These are phyloP conservation scores for Suhomyces guaymorum DNA, from an alignment of 1,139 yeast species.

Conservation along the genomic window DNA sequence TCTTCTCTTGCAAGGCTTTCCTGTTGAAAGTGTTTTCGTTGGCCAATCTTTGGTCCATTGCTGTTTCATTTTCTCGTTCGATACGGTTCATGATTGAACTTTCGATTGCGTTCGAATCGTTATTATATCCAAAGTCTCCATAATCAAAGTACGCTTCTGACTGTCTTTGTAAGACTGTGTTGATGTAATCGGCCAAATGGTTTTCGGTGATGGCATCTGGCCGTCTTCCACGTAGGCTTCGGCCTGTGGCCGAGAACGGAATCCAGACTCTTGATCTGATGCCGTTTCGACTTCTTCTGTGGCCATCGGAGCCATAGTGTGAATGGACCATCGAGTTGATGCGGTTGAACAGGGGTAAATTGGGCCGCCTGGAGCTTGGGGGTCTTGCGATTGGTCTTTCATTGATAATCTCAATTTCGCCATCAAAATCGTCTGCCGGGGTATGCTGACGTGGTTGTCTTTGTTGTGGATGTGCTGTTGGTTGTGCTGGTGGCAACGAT, in stretches of 20 bases:
- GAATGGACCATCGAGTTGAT: constrained; percentile 8
- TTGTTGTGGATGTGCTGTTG: background rate
- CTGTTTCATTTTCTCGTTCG: constrained; percentile 43
- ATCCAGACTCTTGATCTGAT: constrained; percentile 3
- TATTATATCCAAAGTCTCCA: constrained; percentile 3
- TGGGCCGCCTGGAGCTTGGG: constrained; percentile 3
- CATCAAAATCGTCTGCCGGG: constrained; percentile 20
- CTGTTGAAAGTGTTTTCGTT: constrained; percentile 35
- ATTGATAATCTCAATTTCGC: constrained; percentile 31
- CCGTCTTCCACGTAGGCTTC: constrained; percentile 6
- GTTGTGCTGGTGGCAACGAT: background rate
- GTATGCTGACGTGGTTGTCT: background rate
- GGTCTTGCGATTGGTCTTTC: constrained; percentile 19
- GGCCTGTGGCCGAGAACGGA: constrained; percentile 9
- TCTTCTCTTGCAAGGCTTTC: constrained; percentile 32
- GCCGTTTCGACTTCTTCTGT: background rate
- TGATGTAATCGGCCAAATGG: constrained; percentile 7
- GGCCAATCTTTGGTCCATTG: constrained; percentile 34
- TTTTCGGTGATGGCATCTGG: constrained; percentile 2
- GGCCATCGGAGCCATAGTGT: background rate
- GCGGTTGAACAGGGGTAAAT: constrained; percentile 6
- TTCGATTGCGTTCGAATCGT: constrained; percentile 22
- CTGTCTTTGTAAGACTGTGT: constrained; percentile 5
- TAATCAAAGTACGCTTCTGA: constrained; percentile 2
- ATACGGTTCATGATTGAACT: constrained; percentile 42